Percentiles rank a stretch among this genome's conserved stretches.
Evolutionary conservation across 192 early-diverging fungal genomes (phyloP).

Genomic region (Cetraspora pellucida): DNA sequence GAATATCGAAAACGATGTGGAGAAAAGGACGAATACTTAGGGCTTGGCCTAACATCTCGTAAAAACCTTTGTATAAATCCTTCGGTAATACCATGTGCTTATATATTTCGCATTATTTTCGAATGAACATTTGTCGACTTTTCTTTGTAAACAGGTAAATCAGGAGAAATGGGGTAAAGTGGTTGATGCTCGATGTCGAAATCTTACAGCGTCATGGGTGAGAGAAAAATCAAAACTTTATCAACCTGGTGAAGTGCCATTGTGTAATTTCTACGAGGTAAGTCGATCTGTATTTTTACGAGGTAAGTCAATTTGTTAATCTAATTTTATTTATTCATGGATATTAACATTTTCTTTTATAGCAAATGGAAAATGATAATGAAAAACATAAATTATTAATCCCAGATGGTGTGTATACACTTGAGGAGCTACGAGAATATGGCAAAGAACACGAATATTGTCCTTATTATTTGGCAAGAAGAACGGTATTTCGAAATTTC

Average conservation of each 20-base stretch:
- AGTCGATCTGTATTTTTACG: neutral
- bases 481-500: slow-evolving; percentile 57
- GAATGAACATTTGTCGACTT: neutral
- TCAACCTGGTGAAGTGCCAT: slow-evolving; percentile 47
- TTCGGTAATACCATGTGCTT: slow-evolving; percentile 48
- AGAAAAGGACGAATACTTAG: slow-evolving; percentile 80
- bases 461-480: slow-evolving; percentile 92
- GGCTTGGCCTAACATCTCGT: slow-evolving; percentile 89
- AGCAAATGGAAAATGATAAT: slow-evolving; percentile 71
- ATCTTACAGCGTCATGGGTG: slow-evolving; percentile 93
- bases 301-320: neutral
- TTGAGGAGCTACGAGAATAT: slow-evolving; percentile 90
- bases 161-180: slow-evolving; percentile 84
- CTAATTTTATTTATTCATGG: neutral
- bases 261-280: slow-evolving; percentile 85
- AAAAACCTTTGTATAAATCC: slow-evolving; percentile 95
- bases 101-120: too few species aligned
- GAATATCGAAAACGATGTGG: slow-evolving; percentile 76
- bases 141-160: slow-evolving; percentile 35
- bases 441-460: slow-evolving; percentile 76
- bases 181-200: slow-evolving; percentile 89
- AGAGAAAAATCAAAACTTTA: slow-evolving; percentile 64
- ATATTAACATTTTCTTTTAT: slow-evolving; percentile 23
- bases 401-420: slow-evolving; percentile 90
- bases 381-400: slow-evolving; percentile 52